These are phyloP conservation scores for Tarenaya hassleriana DNA, from an alignment of 345 rosid species.

Conservation along the genomic window DNA sequence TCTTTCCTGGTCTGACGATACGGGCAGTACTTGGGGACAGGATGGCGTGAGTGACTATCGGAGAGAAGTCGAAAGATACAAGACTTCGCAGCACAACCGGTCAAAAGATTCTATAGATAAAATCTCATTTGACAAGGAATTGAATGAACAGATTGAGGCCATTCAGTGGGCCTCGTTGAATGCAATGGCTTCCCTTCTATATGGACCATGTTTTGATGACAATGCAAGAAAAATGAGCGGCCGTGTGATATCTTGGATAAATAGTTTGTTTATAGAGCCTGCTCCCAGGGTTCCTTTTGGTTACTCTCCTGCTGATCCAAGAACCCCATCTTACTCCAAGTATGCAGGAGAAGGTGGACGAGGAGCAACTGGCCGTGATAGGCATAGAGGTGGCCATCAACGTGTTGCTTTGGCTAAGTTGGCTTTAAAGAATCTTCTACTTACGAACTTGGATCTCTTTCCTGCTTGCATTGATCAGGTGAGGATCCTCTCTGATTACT, in stretches of 20 bases:
- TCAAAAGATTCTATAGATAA: conserved; percentile 93
- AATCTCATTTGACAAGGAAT: conserved; percentile 87
- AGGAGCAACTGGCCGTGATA: conserved; percentile 77
- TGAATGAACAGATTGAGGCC: conserved; percentile 86
- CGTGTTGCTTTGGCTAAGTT: conserved; percentile 88
- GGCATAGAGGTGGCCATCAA: conserved; percentile 77
- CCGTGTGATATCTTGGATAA: conserved; percentile 91
- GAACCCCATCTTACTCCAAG: conserved; percentile 91
- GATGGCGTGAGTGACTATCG: conserved; percentile 81
- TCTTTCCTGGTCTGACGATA: conserved; percentile 87
- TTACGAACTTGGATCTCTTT: conserved; percentile 91
- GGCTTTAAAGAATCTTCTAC: conserved; percentile 94
- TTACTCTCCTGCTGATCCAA: conserved; percentile 86
- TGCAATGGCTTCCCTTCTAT: conserved; percentile 94
- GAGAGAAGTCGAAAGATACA: conserved; percentile 96
- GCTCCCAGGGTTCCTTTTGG: conserved; percentile 94
- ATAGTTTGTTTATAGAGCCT: conserved; percentile 92
- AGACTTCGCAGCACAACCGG: conserved; percentile 80
- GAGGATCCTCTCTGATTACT: conserved; percentile 22
- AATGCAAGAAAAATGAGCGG: conserved; percentile 99
- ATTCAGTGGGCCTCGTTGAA: conserved; percentile 97
- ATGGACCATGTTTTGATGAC: conserved; percentile 98
- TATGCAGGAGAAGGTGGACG: conserved; percentile 79
- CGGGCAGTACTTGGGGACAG: conserved; percentile 80
- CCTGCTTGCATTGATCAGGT: conserved; percentile 99